Evolutionary conservation across 2,329 filamentous ascomycete genomes (phyloP), one percentile per base, ranked within the genome.

Genomic region (Elsinoe fawcettii): DNA sequence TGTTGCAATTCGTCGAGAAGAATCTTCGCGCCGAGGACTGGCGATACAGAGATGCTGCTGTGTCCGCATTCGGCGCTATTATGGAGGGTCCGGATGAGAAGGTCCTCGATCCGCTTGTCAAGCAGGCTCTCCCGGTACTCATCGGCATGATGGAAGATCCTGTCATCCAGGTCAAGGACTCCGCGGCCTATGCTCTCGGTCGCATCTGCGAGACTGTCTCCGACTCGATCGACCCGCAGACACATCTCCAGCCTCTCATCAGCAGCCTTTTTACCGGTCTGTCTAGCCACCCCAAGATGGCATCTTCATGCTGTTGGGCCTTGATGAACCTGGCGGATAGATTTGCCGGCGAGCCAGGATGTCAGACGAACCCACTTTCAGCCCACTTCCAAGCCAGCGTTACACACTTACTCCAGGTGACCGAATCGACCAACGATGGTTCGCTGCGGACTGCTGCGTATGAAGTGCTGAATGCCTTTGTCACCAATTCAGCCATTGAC

Each of bases 11-110:
- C 68, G 92, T 99, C 55, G 93, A 99, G 77, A 80, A 81, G 66
- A 91, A 97, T 75, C 81, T 99, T 53, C 86, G 90, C 63, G 83
- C 83, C 59, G 90, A 96, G 58, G 90, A 97, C 73, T 99, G 93
- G 93, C 91, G 95, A 71, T 83, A 85, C 71, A 85, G 93, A 66
- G 93, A 99, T 75, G 93, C 93, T 55, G 91, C 93, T 53, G 93
- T 99, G 30, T 96, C 93, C 59, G 91, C 93, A 16, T 97, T 99
- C 65, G 93, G 93, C 62, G 93, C 91, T 63, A 97, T 99, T 66
- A 96, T 99, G 91, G 93, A 99, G 70, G 93, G 93, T 23, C 93
- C 93, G 1, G 93, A 97, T 59, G 88, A 95, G 73, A 89, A 88
- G 75, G 84, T 92, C 51, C 78, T 99, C 55, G 90, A 95, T 66